Conservation (phyloP, 2,329 filamentous ascomycete species). For the Cladorrhinum sp. region DNA sequence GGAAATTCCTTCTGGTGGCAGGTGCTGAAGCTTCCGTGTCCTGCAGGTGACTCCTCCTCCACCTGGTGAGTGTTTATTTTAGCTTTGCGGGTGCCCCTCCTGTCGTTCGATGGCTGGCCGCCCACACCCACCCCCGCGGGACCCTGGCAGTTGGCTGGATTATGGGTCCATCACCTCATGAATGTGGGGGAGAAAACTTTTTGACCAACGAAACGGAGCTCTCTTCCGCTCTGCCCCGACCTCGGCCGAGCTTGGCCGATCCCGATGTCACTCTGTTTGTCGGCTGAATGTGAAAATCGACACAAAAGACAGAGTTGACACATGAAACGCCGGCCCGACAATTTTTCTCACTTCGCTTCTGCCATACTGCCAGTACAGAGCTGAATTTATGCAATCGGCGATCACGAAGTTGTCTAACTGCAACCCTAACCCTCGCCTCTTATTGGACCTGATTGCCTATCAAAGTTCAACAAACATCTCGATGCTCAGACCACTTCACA, state of each 20-base stretch:
- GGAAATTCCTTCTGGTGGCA: too few relatives aligned
- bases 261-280: constrained; percentile 3
- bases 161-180: neutral
- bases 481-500: too few relatives aligned
- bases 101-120: neutral
- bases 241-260: constrained; percentile 15
- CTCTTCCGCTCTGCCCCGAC: constrained; percentile 13
- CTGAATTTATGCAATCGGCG: neutral
- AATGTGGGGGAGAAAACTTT: constrained; percentile 5
- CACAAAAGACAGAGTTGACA: neutral
- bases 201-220: constrained; percentile 6
- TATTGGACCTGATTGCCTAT: too few relatives aligned
- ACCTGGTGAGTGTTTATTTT: constrained; percentile 6
- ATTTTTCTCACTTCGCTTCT: neutral
- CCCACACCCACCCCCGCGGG: neutral
- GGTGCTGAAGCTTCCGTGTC: too few relatives aligned
- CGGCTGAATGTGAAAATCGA: neutral
- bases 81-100: neutral
- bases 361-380: too few relatives aligned
- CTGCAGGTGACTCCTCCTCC: neutral
- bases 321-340: neutral
- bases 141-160: neutral
- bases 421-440: neutral
- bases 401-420: neutral
- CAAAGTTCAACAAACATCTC: too few relatives aligned